Base-by-base conservation (phyloP, 768 basidiomycete species). In the Pulveroboletus frians region DNA sequence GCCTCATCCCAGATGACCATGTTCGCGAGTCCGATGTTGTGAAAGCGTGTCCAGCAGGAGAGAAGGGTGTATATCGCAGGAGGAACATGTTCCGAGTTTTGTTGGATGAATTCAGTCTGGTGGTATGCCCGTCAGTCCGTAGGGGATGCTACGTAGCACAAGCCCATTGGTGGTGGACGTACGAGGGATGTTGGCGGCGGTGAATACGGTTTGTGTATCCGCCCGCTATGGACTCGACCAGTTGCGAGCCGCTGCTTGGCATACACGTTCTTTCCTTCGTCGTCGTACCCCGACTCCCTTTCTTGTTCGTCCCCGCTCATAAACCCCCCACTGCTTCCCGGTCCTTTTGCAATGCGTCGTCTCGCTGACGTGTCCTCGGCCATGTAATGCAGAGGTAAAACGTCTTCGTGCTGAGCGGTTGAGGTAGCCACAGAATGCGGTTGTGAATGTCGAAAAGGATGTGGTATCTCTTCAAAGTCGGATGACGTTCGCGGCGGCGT, bases 1-100 rank as follows among this genome's bases (percentile, higher is more conserved):
- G 96, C 95, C 75, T 99, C 96, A 68, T 99, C 96, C 96, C 95
- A 98, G 51, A 98, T 83, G 69, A 99, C 95, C 55, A 79, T 64
- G 62, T 86, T 79, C 30, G 89, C 78, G 48, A 83, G 80, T 11
- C 96, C 95, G 40, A 99, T 99, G 59, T 85, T 80, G 74, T 94
- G 87, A 69, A 88, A 95, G 26, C 94, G 85, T 5, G 95, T 96
- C 81, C 89, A 92, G 73, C 95, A 93, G 10, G 92, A 85, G 39
- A 97, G 81, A 29, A 95, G 79, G 36, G 94, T 96, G 73, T 98
- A 99, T 34, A 92, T 71, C 46, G 84, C 76, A 7, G 92, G 86
- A 0, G 84, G 77, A 53, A 92, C 66, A 64, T 86, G 81, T 56
- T 91, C 88, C 45, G 80, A 69, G 69, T 92, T 90, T 74, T 92